Base-by-base conservation (phyloP, 805 yeast species). In the Candida parachauliodes region DNA sequence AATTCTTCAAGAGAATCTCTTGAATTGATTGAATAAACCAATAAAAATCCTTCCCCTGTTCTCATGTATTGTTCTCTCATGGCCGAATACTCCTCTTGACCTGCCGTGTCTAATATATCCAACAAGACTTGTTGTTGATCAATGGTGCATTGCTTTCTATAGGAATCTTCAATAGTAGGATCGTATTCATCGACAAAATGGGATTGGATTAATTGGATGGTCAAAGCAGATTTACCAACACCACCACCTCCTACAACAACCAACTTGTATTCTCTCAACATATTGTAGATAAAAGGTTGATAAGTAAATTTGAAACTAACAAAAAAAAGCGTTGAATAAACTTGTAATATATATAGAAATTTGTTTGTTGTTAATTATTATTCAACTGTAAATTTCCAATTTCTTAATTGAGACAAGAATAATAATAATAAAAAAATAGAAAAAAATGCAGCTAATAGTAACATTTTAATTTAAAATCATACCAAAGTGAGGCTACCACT, bases 161-260 rank as follows among this genome's bases (percentile, higher is more conserved):
- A 85, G 0, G 89, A 81, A 54, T 84, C 93, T 64, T 93, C 98
- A 55, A 93, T 93, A 8, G 98, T 93, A 8, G 98, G 98, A 64
- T 93, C 98, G 55, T 93, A 93, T 59, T 93, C 98, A 60, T 89
- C 96, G 22, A 91, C 95, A 56, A 93, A 93, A 54, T 89, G 96
- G 24, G 88, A 79, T 60, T 91, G 98, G 39, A 93, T 88, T 54
- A 93, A 74, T 62, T 93, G 95, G 47, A 93, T 93, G 19, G 98
- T 93, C 46, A 93, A 69, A 5, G 98, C 98, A 17, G 95, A 83
- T 62, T 93, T 93, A 65, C 98, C 98, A 39, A 93, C 98, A 65
- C 96, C 97, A 57, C 98, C 98, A 27, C 97, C 97, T 40, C 98
- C 98, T 40, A 91, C 96, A 31, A 91, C 97, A 4, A 93, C 98